Conservation (phyloP, 139 green algal genomes). For the Spirogloea muscicola region DNA sequence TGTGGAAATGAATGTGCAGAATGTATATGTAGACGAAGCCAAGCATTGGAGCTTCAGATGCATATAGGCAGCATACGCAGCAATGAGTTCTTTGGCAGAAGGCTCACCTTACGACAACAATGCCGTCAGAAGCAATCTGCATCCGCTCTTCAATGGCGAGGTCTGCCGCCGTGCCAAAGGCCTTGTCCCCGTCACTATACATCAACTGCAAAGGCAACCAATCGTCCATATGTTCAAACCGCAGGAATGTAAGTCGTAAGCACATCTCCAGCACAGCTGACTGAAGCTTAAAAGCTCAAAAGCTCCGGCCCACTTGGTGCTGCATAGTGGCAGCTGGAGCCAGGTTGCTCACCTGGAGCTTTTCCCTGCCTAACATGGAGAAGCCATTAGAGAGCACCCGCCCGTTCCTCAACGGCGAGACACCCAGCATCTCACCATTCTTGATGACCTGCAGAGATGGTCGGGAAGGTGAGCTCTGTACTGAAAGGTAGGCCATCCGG, state of each 20-base stretch:
- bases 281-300: no score
- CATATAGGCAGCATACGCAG: no score
- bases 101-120: slow-evolving; percentile 77
- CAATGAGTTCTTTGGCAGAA: no score
- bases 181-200: slow-evolving; percentile 92
- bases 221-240: no score
- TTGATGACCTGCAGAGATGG: slow-evolving; percentile 88
- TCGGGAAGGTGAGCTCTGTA: no score
- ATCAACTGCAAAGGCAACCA: slow-evolving; percentile 54
- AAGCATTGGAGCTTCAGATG: no score
- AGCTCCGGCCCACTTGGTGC: no score
- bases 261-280: no score
- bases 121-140: slow-evolving; percentile 77
- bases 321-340: not conserved
- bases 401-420: slow-evolving; percentile 68
- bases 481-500: no score
- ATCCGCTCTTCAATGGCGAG: slow-evolving; percentile 83
- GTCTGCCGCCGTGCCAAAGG: slow-evolving; percentile 73
- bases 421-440: slow-evolving; percentile 95
- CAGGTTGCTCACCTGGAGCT: slow-evolving; percentile 31
- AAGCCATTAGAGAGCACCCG: slow-evolving; percentile 65
- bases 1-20: no score
- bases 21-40: no score
- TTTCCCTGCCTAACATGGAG: slow-evolving; percentile 63
- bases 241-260: no score